Evolutionary conservation across 345 rosid genomes (phyloP), one percentile per base, ranked within the genome.

Genomic region (Isatis tinctoria): DNA sequence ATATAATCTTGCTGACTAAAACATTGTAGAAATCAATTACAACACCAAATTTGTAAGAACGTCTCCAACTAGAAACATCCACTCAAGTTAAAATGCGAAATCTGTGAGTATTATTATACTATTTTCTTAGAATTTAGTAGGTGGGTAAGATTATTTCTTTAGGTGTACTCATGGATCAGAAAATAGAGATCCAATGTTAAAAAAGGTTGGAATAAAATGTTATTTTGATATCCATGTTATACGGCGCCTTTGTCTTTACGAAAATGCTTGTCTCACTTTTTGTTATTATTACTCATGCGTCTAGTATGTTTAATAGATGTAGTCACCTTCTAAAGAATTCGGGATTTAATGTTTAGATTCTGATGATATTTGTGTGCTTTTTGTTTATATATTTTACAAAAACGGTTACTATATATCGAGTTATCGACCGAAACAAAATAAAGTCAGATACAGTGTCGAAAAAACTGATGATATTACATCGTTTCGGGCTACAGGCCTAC

Each of bases 191-290:
- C 41, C 16, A 57, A 8, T 16, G 41, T 33, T 6, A 45, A 10
- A 45, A 56, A 57, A 28, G 57, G 57, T 20, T 74, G 24, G 60
- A 66, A 56, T 56, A n/a, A 30, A 18, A 16, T 49, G 60, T 35
- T 65, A 44, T 20, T 63, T 76, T 62, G 26, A 28, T 24, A 49
- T 72, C 52, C 60, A 20, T 59, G 28, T 32, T 48, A 49, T 65
- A 59, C 77, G 65, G 61, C 77, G 75, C 77, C 81, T 41, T 76
- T 74, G 65, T 66, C 85, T 77, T 79, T 71, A 71, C n/a, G 68
- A 48, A 74, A 74, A 41, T 69, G 58, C 48, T 52, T 73, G 64
- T 76, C 71, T 64, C 49, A 62, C 13, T 26, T 10, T 10, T 51
- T 48, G 12, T 28, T 49, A 63, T 11, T 44, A 44, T 65, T 47